phyloP scores from a whole-genome alignment of 2,329 filamentous ascomycete species.

The Penicillium italicum region DNA sequence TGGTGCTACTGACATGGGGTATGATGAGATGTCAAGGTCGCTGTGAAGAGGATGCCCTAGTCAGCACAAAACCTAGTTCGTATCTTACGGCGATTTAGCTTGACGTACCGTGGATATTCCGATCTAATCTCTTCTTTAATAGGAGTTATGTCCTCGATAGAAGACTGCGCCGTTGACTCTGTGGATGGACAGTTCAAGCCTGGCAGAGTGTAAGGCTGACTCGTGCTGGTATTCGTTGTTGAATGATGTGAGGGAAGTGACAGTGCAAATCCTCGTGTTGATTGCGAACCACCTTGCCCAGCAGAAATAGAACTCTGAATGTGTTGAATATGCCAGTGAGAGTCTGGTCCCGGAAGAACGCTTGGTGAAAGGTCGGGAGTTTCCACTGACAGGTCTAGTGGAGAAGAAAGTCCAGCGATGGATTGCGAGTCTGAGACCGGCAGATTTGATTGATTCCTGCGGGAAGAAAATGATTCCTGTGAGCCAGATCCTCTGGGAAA shows the following conservation, averaged over 20 bases:
- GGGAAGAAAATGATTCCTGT: conserved; percentile 16
- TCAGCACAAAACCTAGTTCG: not conserved
- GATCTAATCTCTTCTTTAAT: conserved; percentile 5
- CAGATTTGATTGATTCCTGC: conserved; percentile 14
- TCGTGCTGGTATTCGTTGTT: conserved; percentile 5
- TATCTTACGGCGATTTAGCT: not conserved
- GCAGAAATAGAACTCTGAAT: conserved; percentile 8
- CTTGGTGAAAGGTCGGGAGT: conserved; percentile 14
- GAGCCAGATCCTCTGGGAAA: conserved; percentile 18
- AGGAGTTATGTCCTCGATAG: conserved; percentile 4
- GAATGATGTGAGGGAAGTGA: conserved; percentile 12
- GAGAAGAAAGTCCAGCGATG: conserved; percentile 1
- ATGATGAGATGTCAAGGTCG: conserved; percentile 17
- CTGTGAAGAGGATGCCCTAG: conserved; percentile 9
- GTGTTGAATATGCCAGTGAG: conserved; percentile 14
- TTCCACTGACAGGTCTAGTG: conserved; percentile 15
- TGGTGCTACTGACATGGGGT: conserved; percentile 24
- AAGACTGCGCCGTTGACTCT: conserved; percentile 6
- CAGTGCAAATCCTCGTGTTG: conserved; percentile 1
- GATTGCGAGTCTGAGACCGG: conserved; percentile 11
- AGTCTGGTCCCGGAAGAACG: conserved; percentile 6
- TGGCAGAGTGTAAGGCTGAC: conserved; percentile 8
- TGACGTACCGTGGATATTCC: conserved; percentile 13
- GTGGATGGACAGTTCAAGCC: conserved; percentile 3
- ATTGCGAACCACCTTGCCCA: conserved; percentile 1